Conservation (phyloP, 2,329 filamentous ascomycete species). For the Pseudocercospora crystallina region DNA sequence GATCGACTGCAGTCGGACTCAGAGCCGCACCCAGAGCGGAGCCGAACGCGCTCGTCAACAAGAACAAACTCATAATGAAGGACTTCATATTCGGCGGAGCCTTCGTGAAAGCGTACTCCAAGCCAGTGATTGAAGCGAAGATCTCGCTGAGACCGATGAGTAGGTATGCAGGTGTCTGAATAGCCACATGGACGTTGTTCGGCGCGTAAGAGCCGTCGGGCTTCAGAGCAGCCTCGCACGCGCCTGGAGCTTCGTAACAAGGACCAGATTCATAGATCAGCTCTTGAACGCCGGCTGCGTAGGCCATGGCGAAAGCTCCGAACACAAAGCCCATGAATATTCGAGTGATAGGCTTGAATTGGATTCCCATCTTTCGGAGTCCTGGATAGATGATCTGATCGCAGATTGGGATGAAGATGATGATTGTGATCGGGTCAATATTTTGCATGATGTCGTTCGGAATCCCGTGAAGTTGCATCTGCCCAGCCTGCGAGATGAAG, state of each 20-base stretch:
- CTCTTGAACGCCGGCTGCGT: conserved; percentile 56
- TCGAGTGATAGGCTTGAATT: conserved; percentile 51
- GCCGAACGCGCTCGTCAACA: conserved; percentile 52
- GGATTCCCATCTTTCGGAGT: conserved; percentile 33
- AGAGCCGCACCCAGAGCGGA: conserved; percentile 61
- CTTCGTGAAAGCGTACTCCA: conserved; percentile 48
- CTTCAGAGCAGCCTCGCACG: conserved; percentile 36
- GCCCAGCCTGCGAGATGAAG: conserved; percentile 44
- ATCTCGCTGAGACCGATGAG: conserved; percentile 47
- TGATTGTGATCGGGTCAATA: conserved; percentile 42
- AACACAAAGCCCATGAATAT: conserved; percentile 54
- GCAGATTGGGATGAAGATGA: conserved; percentile 47
- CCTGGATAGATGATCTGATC: conserved; percentile 44
- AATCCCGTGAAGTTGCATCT: conserved; percentile 45
- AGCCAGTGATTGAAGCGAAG: conserved; percentile 44
- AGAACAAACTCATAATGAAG: conserved; percentile 26
- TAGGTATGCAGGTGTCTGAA: conserved; percentile 39
- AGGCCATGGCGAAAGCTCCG: conserved; percentile 52
- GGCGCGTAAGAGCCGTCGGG: conserved; percentile 35
- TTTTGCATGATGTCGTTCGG: conserved; percentile 48
- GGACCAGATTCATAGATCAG: conserved; percentile 56
- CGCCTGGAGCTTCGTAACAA: conserved; percentile 38
- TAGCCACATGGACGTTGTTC: conserved; percentile 42
- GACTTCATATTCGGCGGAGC: conserved; percentile 46
- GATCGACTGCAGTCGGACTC: conserved; percentile 60